Evolutionary conservation across 1,139 yeast species (phyloP), one percentile per base, ranked within the genome.

Genomic region (Lodderomyces pseudojiufengensis): DNA sequence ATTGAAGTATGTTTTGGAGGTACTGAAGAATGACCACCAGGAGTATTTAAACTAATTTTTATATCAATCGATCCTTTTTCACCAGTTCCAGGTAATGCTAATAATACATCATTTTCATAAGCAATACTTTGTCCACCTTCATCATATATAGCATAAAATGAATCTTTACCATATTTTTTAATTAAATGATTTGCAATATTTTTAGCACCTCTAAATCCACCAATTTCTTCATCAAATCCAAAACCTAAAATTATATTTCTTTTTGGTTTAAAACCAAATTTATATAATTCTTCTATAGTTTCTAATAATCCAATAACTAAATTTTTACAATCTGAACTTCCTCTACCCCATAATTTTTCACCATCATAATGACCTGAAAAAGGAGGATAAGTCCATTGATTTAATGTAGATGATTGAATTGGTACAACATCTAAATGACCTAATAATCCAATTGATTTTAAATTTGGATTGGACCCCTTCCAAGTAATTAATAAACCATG

Each of bases 61-160:
- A 63, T 45, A 42, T 67, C 61, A 14, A 63, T 37, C 31, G 55
- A 52, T 0, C 75, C 75, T 48, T 69, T 69, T 44, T 69, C 75
- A 6, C 68, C 66, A 3, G 71, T 63, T 6, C 67, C 68, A 1
- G 84, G 80, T 27, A 73, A 49, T 3, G 83, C 83, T 44, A 76
- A 58, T 49, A 59, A 61, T 32, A 62, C 51, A 8, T 73, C 75
- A 35, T 64, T 63, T 12, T 61, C 49, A 9, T 60, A 66, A 3
- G 59, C 45, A 27, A 54, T 45, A 2, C 65, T 56, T 10, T 48
- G 45, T 25, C 65, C 65, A 24, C 74, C 74, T 51, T 69, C 75
- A 46, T 69, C 75, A 37, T 66, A 48, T 12, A 69, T 50, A 13
- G 65, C 63, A 39, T 57, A 55, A 24, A 69, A 41, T 1, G 73